phyloP scores from a whole-genome alignment of 495 filamentous ascomycete species.

The Lasiosphaeria ovina region DNA sequence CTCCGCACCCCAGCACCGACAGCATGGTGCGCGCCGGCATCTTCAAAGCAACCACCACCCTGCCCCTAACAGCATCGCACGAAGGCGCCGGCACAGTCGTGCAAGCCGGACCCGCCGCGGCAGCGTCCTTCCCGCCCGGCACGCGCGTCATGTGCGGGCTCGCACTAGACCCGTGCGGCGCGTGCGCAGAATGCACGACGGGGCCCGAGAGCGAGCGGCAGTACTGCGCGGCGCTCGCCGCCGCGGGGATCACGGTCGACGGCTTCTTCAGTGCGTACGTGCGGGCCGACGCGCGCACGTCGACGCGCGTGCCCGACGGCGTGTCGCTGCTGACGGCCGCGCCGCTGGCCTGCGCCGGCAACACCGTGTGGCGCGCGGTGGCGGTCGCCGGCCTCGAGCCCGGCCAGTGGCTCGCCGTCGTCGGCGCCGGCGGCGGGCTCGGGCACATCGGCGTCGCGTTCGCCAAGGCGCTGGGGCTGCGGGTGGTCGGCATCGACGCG shows the following conservation, averaged over 20 bases:
- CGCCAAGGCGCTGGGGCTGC: constrained; percentile 51
- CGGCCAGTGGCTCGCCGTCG: constrained; percentile 51
- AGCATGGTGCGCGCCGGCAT: constrained; percentile 49
- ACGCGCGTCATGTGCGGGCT: constrained; percentile 52
- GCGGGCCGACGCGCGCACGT: constrained; percentile 44
- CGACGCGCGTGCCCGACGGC: constrained; percentile 44
- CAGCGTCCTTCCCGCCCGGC: constrained; percentile 40
- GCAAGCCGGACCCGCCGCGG: constrained; percentile 40
- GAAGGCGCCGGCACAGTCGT: constrained; percentile 58
- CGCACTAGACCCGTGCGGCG: constrained; percentile 47
- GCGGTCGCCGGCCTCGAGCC: constrained; percentile 39
- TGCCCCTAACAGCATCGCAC: constrained; percentile 57
- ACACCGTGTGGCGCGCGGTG: constrained; percentile 54
- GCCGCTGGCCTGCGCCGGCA: constrained; percentile 57
- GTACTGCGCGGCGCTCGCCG: constrained; percentile 40
- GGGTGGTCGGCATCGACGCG: constrained; percentile 55
- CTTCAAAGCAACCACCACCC: constrained; percentile 24
- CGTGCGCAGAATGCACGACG: constrained; percentile 45
- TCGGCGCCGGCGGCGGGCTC: constrained; percentile 58
- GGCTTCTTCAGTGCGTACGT: constrained; percentile 57
- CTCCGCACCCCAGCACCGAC: constrained; percentile 40
- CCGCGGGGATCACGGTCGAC: constrained; percentile 46
- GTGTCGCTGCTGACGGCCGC: constrained; percentile 51
- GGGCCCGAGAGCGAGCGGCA: constrained; percentile 39
- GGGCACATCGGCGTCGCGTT: constrained; percentile 57